These are phyloP conservation scores for Globisporangium acanthophoron DNA, from an alignment of 352 stramenopile species.

Conservation along the genomic window DNA sequence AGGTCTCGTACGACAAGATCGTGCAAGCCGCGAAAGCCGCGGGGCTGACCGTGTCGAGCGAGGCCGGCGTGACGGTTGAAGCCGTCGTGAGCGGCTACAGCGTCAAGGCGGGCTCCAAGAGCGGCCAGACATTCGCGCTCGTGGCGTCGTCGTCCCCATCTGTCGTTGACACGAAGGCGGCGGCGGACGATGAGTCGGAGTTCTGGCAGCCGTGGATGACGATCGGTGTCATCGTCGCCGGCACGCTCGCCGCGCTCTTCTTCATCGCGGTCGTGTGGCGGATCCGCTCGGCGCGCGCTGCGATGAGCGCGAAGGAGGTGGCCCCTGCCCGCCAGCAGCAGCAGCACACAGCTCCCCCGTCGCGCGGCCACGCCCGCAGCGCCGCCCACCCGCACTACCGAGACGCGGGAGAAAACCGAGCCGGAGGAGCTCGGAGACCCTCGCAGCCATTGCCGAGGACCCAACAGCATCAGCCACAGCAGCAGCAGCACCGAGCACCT, in stretches of 20 bases:
- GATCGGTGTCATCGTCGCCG: constrained; percentile 47
- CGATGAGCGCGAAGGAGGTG: constrained; percentile 17
- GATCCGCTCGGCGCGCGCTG: constrained; percentile 16
- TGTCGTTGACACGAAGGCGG: constrained; percentile 24
- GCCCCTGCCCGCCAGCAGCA: neutral
- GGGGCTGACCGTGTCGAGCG: constrained; percentile 23
- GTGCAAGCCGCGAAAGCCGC: constrained; percentile 18
- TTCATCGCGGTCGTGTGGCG: constrained; percentile 49
- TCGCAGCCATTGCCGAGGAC: neutral
- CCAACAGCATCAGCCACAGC: neutral
- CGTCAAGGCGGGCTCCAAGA: constrained; percentile 50
- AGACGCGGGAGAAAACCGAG: constrained; percentile 3
- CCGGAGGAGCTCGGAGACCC: neutral
- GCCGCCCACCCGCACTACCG: constrained; percentile 4
- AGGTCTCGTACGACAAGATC: constrained; percentile 53
- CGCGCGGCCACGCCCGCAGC: neutral
- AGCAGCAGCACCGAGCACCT: constrained; percentile 1
- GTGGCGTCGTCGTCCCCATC: constrained; percentile 71
- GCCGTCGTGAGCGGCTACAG: constrained; percentile 55
- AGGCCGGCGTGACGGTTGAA: constrained; percentile 46
- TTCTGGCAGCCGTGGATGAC: constrained; percentile 83
- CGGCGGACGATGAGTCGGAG: neutral
- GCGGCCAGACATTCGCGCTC: constrained; percentile 60
- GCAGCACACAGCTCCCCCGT: neutral
- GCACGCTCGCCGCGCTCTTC: constrained; percentile 44